These are phyloP conservation scores for Cladosporium phlei DNA, from an alignment of 2,329 filamentous ascomycete genomes.

Conservation along the genomic window DNA sequence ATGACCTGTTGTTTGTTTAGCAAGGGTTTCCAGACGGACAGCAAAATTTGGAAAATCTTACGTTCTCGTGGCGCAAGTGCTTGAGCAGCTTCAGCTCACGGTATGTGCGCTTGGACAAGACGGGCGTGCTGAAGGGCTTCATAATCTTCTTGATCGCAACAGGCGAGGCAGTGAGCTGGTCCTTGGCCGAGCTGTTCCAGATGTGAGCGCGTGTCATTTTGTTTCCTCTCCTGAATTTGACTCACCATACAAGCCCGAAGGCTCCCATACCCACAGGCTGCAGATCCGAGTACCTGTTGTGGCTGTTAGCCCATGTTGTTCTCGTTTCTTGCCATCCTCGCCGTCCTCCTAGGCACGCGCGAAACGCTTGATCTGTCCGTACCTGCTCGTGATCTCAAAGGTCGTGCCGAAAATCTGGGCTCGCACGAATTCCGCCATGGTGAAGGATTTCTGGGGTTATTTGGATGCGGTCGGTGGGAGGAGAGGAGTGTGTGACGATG, in stretches of 20 bases:
- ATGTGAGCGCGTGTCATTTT: neutral
- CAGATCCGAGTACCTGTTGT: constrained; percentile 82
- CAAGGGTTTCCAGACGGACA: neutral
- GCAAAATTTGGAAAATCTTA: constrained; percentile 35
- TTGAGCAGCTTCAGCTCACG: constrained; percentile 95
- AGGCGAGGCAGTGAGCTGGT: constrained; percentile 93
- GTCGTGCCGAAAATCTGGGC: constrained; percentile 99
- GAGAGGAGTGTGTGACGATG: neutral
- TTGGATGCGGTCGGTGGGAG: constrained; percentile 1
- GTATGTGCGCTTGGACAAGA: constrained; percentile 95
- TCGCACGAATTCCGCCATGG: constrained; percentile 98
- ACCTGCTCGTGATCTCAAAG: constrained; percentile 99
- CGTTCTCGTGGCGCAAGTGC: constrained; percentile 95
- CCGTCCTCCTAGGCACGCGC: no score
- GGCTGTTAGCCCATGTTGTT: constrained; percentile 18
- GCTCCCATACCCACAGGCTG: constrained; percentile 99
- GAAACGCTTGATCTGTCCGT: constrained; percentile 28
- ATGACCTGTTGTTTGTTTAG: constrained; percentile 60
- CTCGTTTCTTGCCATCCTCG: constrained; percentile 10
- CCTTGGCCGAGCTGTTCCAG: constrained; percentile 75
- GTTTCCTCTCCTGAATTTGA: constrained; percentile 3
- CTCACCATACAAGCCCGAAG: constrained; percentile 92
- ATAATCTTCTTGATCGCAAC: constrained; percentile 99
- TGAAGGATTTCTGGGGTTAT: constrained; percentile 34
- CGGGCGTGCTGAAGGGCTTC: constrained; percentile 99